Evolutionary conservation across 78 protist genomes (phyloP).

Genomic region (Dictyostelium intermedium): DNA sequence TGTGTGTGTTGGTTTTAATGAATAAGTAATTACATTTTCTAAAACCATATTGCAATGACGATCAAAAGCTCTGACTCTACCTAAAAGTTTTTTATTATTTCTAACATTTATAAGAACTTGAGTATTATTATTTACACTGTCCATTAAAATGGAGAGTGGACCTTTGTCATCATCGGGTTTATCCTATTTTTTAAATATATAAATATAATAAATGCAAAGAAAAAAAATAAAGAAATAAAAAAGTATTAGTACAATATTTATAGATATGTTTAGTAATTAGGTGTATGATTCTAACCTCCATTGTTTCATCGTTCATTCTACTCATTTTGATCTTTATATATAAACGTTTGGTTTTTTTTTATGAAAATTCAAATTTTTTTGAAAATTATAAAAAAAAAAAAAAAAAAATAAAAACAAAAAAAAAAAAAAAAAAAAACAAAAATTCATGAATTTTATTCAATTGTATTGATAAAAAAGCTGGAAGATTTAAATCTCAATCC

Average conservation of each 20-base stretch:
- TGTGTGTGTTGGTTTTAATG: no score
- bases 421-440: neutral
- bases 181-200: neutral
- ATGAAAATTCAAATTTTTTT: neutral
- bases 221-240: neutral
- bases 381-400: neutral
- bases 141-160: constrained; percentile 95
- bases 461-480: neutral
- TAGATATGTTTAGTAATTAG: neutral
- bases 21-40: constrained; percentile 90
- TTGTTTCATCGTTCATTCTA: neutral
- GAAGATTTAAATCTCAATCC: neutral
- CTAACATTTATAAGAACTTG: constrained; percentile 97
- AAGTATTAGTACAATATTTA: neutral
- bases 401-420: neutral
- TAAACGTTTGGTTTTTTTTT: neutral
- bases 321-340: neutral
- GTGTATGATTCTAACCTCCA: neutral
- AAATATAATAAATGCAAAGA: neutral
- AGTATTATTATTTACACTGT: constrained; percentile 90
- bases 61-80: constrained; percentile 98
- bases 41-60: constrained; percentile 99
- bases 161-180: constrained; percentile 83
- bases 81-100: constrained; percentile 98
- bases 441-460: neutral